These are phyloP conservation scores for Pseudofabraea citricarpa DNA, from an alignment of 2,329 filamentous ascomycete species.

Conservation along the genomic window DNA sequence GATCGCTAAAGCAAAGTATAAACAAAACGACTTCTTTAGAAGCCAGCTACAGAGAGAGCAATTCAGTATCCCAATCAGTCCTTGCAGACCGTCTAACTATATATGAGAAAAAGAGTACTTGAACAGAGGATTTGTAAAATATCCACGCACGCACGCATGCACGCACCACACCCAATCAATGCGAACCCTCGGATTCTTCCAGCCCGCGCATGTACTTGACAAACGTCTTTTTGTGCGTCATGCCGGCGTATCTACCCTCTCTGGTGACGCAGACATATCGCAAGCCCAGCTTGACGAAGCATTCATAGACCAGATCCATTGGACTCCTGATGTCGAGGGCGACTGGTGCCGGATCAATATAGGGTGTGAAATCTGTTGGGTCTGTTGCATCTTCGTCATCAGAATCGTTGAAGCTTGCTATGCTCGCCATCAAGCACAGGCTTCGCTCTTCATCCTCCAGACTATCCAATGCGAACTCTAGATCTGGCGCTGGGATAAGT, in stretches of 20 bases:
- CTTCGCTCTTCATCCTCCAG: slow-evolving; percentile 69
- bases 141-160: too few relatives aligned
- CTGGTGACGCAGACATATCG: slow-evolving; percentile 86
- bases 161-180: too few relatives aligned
- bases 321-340: slow-evolving; percentile 83
- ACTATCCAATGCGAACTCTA: slow-evolving; percentile 87
- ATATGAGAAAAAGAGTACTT: too few relatives aligned
- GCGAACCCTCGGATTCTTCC: slow-evolving; percentile 45
- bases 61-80: too few relatives aligned
- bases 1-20: too few relatives aligned
- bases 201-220: slow-evolving; percentile 89
- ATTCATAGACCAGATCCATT: slow-evolving; percentile 94
- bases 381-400: slow-evolving; percentile 51
- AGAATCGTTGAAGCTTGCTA: slow-evolving; percentile 59
- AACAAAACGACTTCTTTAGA: too few relatives aligned
- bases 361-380: slow-evolving; percentile 82
- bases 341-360: slow-evolving; percentile 87
- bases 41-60: too few relatives aligned
- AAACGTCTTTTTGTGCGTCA: slow-evolving; percentile 96
- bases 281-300: slow-evolving; percentile 89
- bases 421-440: slow-evolving; percentile 77
- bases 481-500: slow-evolving; percentile 86
- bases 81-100: too few relatives aligned
- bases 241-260: slow-evolving; percentile 80
- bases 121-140: too few relatives aligned